These are phyloP conservation scores for Eucalyptus rudis DNA, from an alignment of 345 rosid genomes.

Conservation along the genomic window DNA sequence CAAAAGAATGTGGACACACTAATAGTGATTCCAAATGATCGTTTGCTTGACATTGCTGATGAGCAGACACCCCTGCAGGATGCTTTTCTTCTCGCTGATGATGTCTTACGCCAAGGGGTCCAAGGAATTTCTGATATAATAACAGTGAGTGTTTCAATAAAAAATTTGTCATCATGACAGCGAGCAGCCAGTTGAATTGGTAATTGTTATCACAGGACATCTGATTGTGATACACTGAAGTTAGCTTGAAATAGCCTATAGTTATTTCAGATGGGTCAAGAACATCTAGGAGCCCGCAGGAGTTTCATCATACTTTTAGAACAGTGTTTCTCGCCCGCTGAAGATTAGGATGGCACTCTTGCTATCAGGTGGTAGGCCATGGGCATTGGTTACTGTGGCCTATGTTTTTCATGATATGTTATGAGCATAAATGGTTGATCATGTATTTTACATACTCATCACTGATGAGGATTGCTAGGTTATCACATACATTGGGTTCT, in stretches of 20 bases:
- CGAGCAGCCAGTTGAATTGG: background rate
- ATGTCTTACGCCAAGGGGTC: conserved; percentile 97
- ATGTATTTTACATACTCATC: background rate
- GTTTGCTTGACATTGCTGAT: conserved; percentile 92
- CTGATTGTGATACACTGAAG: background rate
- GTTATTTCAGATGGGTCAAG: background rate
- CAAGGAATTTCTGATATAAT: conserved; percentile 98
- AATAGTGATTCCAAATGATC: conserved; percentile 94
- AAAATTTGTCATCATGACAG: background rate
- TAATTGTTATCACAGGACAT: background rate
- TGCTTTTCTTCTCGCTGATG: conserved; percentile 98
- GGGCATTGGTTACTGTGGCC: background rate
- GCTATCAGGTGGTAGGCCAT: background rate
- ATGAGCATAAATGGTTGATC: background rate
- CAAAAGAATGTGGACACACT: conserved; percentile 96
- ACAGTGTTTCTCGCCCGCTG: background rate
- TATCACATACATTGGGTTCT: too few relatives aligned
- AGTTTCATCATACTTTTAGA: background rate
- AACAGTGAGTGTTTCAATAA: conserved; percentile 41
- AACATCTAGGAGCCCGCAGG: background rate
- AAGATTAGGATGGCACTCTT: background rate
- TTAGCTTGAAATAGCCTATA: background rate
- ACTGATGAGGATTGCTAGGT: background rate
- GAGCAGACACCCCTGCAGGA: conserved; percentile 98
- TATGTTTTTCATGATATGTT: background rate